Conservation (phyloP, 305 asterid species). For the Nicotiana rustica region DNA sequence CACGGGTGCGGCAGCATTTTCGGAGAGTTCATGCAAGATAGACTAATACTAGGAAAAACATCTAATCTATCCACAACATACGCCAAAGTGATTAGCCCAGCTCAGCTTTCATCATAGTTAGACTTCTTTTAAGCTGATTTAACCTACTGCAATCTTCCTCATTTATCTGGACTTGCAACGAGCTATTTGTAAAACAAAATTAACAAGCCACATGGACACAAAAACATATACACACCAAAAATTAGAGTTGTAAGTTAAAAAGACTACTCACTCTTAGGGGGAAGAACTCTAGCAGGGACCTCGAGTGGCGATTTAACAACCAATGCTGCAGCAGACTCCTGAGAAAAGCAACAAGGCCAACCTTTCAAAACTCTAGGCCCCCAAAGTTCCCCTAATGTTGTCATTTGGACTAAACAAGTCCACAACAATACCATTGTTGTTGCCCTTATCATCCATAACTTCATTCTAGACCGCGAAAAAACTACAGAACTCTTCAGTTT, state of each 20-base stretch:
- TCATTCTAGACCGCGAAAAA: constrained; percentile 54
- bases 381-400: constrained; percentile 72
- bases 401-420: constrained; percentile 76
- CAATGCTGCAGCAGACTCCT: constrained; percentile 41
- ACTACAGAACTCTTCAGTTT: constrained; percentile 41
- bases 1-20: too few relatives aligned
- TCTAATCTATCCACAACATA: background rate
- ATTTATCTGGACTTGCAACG: background rate
- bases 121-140: background rate
- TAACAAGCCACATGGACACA: too few relatives aligned
- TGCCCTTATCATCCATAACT: constrained; percentile 78
- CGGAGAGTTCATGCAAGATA: too few relatives aligned
- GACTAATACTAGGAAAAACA: background rate
- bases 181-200: background rate
- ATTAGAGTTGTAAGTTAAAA: background rate
- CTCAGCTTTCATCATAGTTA: background rate
- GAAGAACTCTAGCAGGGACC: constrained; percentile 43
- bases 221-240: background rate
- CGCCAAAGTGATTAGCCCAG: background rate
- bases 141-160: background rate
- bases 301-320: constrained; percentile 33
- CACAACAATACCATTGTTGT: constrained; percentile 63
- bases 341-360: constrained; percentile 70
- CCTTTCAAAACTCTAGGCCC: constrained; percentile 67
- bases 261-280: constrained; percentile 53